These are phyloP conservation scores for Aspergillus diversus DNA, from an alignment of 495 filamentous ascomycete genomes.

Conservation along the genomic window DNA sequence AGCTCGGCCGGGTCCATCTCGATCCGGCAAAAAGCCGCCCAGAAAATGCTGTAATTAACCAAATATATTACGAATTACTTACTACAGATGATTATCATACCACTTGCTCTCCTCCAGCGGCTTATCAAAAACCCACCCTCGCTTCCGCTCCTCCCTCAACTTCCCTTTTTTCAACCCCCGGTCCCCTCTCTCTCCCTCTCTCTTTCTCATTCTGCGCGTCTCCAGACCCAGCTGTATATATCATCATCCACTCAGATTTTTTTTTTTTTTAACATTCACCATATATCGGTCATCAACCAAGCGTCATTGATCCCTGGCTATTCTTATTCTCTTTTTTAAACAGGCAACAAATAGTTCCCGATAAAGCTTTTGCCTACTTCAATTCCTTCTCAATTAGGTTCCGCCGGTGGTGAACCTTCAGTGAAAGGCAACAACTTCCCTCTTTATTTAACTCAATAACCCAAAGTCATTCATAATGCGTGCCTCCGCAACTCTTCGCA, in stretches of 20 bases:
- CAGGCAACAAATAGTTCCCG: neutral
- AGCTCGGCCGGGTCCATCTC: neutral
- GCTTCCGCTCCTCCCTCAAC: constrained; percentile 27
- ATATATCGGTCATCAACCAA: constrained; percentile 1
- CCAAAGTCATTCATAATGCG: constrained; percentile 55
- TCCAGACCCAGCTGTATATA: constrained; percentile 24
- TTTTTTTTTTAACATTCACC: constrained; percentile 10
- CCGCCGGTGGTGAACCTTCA: constrained; percentile 1
- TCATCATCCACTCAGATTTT: constrained; percentile 4
- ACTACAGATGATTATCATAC: neutral
- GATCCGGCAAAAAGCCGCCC: neutral
- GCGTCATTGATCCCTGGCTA: neutral
- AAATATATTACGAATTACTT: neutral
- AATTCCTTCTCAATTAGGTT: constrained; percentile 25
- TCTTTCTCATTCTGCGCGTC: constrained; percentile 23
- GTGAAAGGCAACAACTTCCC: constrained; percentile 7
- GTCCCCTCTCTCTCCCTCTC: constrained; percentile 23
- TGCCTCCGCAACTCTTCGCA: constrained; percentile 67
- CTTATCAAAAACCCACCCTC: constrained; percentile 26
- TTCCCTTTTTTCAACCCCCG: constrained; percentile 24
- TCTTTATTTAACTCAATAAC: constrained; percentile 20
- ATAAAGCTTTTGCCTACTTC: constrained; percentile 1
- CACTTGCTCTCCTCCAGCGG: constrained; percentile 7
- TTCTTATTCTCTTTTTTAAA: neutral
- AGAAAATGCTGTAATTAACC: too few relatives aligned